A percentile compares a stretch with the other conserved stretches of the same genome.
Conservation (phyloP, 2,329 filamentous ascomycete genomes). For the Lachnellula willkommii region DNA sequence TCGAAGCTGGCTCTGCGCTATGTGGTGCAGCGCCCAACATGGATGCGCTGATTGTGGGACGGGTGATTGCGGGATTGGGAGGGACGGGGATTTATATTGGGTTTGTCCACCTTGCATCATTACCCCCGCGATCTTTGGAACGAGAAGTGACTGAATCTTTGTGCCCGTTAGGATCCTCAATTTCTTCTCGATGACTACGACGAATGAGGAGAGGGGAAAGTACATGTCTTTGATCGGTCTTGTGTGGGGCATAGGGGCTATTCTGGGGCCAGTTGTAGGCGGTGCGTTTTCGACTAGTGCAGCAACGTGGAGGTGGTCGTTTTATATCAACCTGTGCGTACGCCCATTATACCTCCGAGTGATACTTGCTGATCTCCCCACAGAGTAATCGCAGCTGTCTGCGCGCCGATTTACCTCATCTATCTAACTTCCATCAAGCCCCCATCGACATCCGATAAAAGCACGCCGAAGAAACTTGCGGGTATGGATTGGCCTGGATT, state of each 20-base stretch:
- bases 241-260: slow-evolving; percentile 35
- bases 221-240: slow-evolving; percentile 31
- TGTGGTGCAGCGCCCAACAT: slow-evolving; percentile 28
- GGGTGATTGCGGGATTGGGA: slow-evolving; percentile 38
- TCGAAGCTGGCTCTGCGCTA: slow-evolving; percentile 23
- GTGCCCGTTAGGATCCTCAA: slow-evolving; percentile 30
- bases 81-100: slow-evolving; percentile 18
- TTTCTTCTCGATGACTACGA: slow-evolving; percentile 29
- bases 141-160: slow-evolving; percentile 18
- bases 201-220: slow-evolving; percentile 26
- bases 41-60: slow-evolving; percentile 40
- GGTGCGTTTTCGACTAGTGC: slow-evolving; percentile 31
- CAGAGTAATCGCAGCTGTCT: slow-evolving; percentile 38
- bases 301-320: slow-evolving; percentile 33
- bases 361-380: slow-evolving; percentile 21
- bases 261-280: slow-evolving; percentile 36
- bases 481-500: slow-evolving; percentile 43
- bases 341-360: neutral
- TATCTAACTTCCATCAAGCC: slow-evolving; percentile 15
- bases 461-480: slow-evolving; percentile 7
- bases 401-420: slow-evolving; percentile 41
- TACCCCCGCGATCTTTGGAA: neutral
- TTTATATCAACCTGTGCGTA: slow-evolving; percentile 29
- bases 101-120: neutral
- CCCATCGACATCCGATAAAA: neutral